These are phyloP conservation scores for Geotrichum bryndzae DNA, from an alignment of 1,139 yeast genomes.

Conservation along the genomic window DNA sequence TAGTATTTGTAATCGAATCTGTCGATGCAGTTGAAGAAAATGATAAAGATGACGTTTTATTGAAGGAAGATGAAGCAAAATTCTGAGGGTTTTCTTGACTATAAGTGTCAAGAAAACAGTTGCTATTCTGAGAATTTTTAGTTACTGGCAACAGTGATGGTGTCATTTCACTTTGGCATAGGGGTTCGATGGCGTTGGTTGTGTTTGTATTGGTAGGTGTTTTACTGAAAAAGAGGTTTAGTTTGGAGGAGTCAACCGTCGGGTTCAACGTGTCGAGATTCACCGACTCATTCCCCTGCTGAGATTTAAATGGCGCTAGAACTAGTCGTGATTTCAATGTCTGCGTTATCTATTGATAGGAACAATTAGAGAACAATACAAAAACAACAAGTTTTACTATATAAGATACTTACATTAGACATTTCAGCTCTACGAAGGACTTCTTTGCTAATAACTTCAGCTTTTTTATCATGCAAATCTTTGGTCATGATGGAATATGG, in stretches of 20 bases:
- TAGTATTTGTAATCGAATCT: no score
- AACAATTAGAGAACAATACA: constrained; percentile 6
- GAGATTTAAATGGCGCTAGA: constrained; percentile 39
- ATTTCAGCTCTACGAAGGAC: constrained; percentile 39
- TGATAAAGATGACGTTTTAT: no score
- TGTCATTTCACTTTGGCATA: constrained; percentile 12
- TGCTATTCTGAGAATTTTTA: not conserved
- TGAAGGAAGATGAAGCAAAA: no score
- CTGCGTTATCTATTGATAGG: constrained; percentile 32
- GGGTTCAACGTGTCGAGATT: constrained; percentile 37
- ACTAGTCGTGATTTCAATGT: constrained; percentile 39
- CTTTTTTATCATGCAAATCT: constrained; percentile 4
- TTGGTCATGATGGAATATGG: not conserved
- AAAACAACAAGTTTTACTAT: not conserved
- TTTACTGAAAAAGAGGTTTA: no score
- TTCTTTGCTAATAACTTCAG: constrained; percentile 12
- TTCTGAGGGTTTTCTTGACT: no score
- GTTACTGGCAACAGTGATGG: constrained; percentile 7
- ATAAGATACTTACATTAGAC: constrained; percentile 27
- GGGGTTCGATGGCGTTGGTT: constrained; percentile 16
- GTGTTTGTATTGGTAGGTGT: constrained; percentile 5
- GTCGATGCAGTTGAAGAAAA: no score
- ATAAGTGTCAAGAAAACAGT: no score
- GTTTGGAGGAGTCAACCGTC: no score
- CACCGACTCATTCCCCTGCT: constrained; percentile 38